Conservation (phyloP, 352 stramenopile genomes). For the Phytophthora macrochlamydospora region DNA sequence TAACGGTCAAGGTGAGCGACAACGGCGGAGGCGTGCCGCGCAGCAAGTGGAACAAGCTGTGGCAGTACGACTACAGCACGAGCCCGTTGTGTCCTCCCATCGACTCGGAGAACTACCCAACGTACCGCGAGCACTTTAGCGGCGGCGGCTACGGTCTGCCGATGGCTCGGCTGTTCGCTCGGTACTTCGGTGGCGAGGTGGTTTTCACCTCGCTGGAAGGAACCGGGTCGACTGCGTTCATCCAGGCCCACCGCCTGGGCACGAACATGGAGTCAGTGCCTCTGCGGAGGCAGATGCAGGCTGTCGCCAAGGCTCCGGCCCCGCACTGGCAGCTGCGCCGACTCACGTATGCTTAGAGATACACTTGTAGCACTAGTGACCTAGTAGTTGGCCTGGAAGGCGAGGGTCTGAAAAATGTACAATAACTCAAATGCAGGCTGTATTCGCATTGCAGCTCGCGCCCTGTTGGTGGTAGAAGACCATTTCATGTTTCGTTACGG, state of each 20-base stretch:
- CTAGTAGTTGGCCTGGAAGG: neutral
- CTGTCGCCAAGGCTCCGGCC: neutral
- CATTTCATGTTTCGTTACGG: no score
- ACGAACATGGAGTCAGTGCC: conserved; percentile 79
- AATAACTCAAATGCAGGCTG: neutral
- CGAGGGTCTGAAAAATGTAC: neutral
- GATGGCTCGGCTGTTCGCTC: conserved; percentile 92
- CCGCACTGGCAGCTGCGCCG: neutral
- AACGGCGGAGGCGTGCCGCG: conserved; percentile 97
- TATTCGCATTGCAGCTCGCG: neutral
- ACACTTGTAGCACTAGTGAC: neutral
- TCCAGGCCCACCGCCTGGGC: conserved; percentile 79
- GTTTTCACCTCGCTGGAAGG: conserved; percentile 99
- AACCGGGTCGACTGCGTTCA: conserved; percentile 95
- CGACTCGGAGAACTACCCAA: conserved; percentile 71
- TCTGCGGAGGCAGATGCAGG: neutral
- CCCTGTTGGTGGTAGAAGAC: no score
- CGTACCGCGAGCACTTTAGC: conserved; percentile 89
- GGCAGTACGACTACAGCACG: conserved; percentile 99
- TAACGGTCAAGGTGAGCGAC: conserved; percentile 99
- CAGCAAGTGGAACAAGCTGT: conserved; percentile 97
- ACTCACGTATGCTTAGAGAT: neutral
- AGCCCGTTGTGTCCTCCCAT: conserved; percentile 69
- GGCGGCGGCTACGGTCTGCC: conserved; percentile 96
- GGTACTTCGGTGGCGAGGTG: conserved; percentile 99